A percentile compares a stretch with the other conserved stretches of the same genome.
These are phyloP conservation scores for Sclerotiophoma versabilis DNA, from an alignment of 2,329 filamentous ascomycete species.

Conservation along the genomic window DNA sequence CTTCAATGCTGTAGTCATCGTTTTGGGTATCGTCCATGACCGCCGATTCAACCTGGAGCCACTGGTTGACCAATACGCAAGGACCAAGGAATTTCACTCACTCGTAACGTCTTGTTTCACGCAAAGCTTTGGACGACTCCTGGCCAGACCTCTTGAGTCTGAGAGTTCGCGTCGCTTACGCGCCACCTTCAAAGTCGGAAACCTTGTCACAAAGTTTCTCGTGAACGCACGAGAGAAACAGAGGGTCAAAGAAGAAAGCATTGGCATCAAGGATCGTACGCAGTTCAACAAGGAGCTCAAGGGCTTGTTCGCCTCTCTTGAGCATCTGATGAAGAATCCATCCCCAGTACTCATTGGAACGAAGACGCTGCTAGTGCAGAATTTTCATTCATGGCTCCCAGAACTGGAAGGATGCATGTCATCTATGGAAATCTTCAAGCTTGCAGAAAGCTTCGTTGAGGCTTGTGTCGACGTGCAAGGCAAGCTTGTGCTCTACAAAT, in stretches of 20 bases:
- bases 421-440: constrained; percentile 85
- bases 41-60: constrained; percentile 90
- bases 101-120: constrained; percentile 90
- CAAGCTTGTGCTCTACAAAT: constrained; percentile 89
- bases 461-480: constrained; percentile 87
- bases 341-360: constrained; percentile 89
- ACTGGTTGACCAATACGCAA: constrained; percentile 89
- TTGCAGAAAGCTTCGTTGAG: constrained; percentile 93
- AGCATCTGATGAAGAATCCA: constrained; percentile 86
- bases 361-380: constrained; percentile 92
- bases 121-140: constrained; percentile 81
- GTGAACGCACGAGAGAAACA: constrained; percentile 87
- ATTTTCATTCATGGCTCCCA: constrained; percentile 97
- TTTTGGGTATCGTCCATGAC: constrained; percentile 93
- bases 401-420: constrained; percentile 80
- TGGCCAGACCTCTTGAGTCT: constrained; percentile 82
- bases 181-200: constrained; percentile 92
- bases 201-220: constrained; percentile 93
- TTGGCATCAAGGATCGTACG: constrained; percentile 78
- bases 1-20: constrained; percentile 87
- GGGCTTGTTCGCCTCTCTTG: constrained; percentile 87
- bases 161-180: constrained; percentile 84
- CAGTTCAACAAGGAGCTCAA: constrained; percentile 85
- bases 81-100: constrained; percentile 88
- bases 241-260: constrained; percentile 83